Evolutionary conservation across 495 filamentous ascomycete species (phyloP).

Genomic region (Xylaria scruposa): DNA sequence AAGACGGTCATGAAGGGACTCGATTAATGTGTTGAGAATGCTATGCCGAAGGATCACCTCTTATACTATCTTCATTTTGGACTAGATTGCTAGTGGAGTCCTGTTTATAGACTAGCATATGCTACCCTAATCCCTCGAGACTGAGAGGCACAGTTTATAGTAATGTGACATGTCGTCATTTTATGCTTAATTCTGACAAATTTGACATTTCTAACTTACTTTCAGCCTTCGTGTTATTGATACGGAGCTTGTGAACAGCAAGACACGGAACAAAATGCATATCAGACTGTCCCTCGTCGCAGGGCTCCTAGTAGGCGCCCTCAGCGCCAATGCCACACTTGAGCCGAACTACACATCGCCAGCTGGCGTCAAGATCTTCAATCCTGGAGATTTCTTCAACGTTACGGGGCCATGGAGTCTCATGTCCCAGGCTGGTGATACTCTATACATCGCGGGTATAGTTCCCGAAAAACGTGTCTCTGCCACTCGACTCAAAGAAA

Average conservation of each 20-base stretch:
- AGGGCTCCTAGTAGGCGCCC: background rate
- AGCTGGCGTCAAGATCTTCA: conserved; percentile 33
- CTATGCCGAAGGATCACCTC: background rate
- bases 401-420: conserved; percentile 34
- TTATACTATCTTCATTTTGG: background rate
- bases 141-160: background rate
- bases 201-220: background rate
- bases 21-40: no score
- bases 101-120: background rate
- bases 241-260: background rate
- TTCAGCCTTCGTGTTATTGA: background rate
- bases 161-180: no score
- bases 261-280: background rate
- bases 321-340: conserved; percentile 19
- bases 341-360: conserved; percentile 34
- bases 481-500: background rate
- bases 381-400: conserved; percentile 31
- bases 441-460: conserved; percentile 31
- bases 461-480: background rate
- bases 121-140: background rate
- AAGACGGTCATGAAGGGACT: no score
- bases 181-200: background rate
- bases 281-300: background rate
- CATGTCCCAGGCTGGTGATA: conserved; percentile 32
- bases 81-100: background rate